A percentile compares a stretch with the other conserved stretches of the same genome.
phyloP scores from a whole-genome alignment of 352 stramenopile species.

The Phytophthora sojae region DNA sequence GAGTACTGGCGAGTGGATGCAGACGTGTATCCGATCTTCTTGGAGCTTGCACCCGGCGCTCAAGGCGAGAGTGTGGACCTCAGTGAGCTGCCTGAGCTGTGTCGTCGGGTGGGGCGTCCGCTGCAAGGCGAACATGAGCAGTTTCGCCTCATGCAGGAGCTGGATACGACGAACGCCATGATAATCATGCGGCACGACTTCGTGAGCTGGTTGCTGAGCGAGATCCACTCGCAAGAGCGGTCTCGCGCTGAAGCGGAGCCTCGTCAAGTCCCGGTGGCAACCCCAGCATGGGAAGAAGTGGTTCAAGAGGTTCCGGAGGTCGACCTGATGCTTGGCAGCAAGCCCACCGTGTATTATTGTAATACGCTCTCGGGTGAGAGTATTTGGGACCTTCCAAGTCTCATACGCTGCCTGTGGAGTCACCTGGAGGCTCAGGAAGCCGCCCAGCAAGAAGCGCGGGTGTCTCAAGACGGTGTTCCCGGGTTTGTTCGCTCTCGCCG shows the following conservation, averaged over 20 bases:
- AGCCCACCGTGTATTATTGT: conserved; percentile 53
- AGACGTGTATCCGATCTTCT: conserved; percentile 47
- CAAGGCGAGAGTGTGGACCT: conserved; percentile 47
- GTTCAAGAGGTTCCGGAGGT: conserved; percentile 26
- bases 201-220: conserved; percentile 57
- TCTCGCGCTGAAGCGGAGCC: conserved; percentile 19
- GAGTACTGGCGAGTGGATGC: conserved; percentile 66
- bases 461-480: conserved; percentile 23
- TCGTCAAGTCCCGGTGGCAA: conserved; percentile 25
- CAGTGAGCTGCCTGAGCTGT: conserved; percentile 60
- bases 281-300: conserved; percentile 63
- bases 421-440: conserved; percentile 35
- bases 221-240: conserved; percentile 38
- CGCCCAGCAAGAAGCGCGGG: conserved; percentile 18
- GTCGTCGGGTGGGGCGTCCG: conserved; percentile 43
- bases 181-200: conserved; percentile 60
- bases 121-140: conserved; percentile 57
- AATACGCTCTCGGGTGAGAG: conserved; percentile 64
- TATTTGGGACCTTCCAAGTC: conserved; percentile 51
- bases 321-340: conserved; percentile 17
- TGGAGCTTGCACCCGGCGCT: conserved; percentile 42
- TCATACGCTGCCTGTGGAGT: conserved; percentile 48
- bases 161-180: conserved; percentile 74
- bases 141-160: conserved; percentile 51
- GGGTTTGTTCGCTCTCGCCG: conserved; percentile 18